These are phyloP conservation scores for Colletotrichum somersetense DNA, from an alignment of 2,329 filamentous ascomycete species.

Conservation along the genomic window DNA sequence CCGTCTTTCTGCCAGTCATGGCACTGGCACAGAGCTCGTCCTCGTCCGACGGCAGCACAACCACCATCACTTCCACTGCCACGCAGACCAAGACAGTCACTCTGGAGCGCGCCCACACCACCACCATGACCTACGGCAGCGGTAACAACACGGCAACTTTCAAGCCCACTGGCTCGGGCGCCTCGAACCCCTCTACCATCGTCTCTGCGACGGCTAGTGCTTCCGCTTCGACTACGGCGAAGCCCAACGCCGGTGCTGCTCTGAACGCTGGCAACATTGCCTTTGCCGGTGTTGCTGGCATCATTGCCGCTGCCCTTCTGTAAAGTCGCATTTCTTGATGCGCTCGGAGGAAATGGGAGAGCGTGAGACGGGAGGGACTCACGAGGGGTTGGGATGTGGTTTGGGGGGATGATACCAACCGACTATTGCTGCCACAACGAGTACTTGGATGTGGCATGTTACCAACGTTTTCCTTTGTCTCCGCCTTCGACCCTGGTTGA, in stretches of 20 bases:
- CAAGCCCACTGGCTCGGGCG: conserved; percentile 45
- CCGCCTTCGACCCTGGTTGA: conserved; percentile 11
- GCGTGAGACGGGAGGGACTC: not conserved
- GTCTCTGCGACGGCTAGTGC: conserved; percentile 42
- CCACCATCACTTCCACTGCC: conserved; percentile 63
- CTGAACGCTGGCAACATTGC: conserved; percentile 60
- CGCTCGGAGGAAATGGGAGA: not conserved
- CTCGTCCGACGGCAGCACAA: conserved; percentile 47
- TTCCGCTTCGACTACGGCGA: conserved; percentile 44
- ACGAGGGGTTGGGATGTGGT: not conserved
- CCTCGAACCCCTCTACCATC: conserved; percentile 43
- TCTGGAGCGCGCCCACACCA: conserved; percentile 52
- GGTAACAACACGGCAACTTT: conserved; percentile 55
- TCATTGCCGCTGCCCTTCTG: conserved; percentile 64
- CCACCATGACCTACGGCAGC: conserved; percentile 54
- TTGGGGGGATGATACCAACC: conserved; percentile 17
- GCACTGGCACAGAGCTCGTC: conserved; percentile 60
- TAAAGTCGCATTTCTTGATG: conserved; percentile 52
- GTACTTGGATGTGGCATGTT: conserved; percentile 39
- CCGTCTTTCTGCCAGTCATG: conserved; percentile 66
- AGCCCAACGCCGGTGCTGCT: conserved; percentile 48
- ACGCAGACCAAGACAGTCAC: conserved; percentile 61
- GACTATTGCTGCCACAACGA: conserved; percentile 16
- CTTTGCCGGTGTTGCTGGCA: conserved; percentile 63
- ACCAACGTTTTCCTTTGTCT: conserved; percentile 31